Percentiles rank a stretch among this genome's conserved stretches.
Conservation (phyloP, 2,329 filamentous ascomycete genomes). For the Sporothrix brunneoviolacea region DNA sequence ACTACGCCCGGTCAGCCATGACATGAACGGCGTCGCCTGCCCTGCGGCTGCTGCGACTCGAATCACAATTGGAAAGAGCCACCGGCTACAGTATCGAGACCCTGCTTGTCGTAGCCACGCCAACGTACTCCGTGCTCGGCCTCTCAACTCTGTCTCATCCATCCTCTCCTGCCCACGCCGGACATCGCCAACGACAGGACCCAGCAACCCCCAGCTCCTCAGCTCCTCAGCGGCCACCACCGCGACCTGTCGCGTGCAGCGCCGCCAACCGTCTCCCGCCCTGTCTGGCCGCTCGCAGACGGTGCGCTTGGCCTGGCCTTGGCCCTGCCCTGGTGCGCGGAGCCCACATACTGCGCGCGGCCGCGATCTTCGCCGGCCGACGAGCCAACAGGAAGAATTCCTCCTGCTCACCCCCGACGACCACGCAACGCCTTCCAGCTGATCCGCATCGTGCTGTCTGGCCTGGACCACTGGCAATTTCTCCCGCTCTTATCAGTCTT, state of each 20-base stretch:
- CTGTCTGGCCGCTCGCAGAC: too few species aligned
- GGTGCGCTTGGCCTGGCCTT: neutral
- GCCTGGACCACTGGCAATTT: slow-evolving; percentile 3
- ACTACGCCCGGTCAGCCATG: neutral
- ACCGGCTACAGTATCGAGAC: neutral
- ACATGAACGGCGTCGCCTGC: neutral
- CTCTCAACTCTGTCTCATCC: neutral
- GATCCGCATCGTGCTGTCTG: neutral
- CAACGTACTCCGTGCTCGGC: neutral
- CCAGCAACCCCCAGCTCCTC: neutral
- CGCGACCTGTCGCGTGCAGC: neutral
- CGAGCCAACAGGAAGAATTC: slow-evolving; percentile 1
- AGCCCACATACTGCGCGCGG: neutral
- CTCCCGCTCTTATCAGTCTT: slow-evolving; percentile 7
- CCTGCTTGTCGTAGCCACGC: neutral
- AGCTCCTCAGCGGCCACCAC: neutral
- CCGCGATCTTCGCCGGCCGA: neutral
- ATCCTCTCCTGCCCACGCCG: neutral
- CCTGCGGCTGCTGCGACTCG: neutral
- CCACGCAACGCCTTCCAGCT: neutral
- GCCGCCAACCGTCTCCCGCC: too few species aligned
- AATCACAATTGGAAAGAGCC: neutral
- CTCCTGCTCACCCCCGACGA: neutral
- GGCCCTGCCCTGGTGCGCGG: neutral
- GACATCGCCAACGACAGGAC: neutral